A percentile compares a stretch with the other conserved stretches of the same genome.
These are phyloP conservation scores for Leccinum pachyderme DNA, from an alignment of 1,284 basidiomycete genomes.

Conservation along the genomic window DNA sequence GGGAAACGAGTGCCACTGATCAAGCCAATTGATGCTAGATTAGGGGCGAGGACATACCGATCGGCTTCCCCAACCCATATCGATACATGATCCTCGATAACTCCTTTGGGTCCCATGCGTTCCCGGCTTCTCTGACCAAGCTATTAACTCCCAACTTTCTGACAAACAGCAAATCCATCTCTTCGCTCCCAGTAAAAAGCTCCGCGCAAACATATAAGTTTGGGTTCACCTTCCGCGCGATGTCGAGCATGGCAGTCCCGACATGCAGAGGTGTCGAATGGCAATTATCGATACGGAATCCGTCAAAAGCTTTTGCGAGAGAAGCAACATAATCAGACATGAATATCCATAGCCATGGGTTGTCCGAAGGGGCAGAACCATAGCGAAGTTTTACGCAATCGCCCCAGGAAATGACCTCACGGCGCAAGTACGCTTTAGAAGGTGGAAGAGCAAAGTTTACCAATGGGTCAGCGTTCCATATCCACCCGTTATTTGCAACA, in stretches of 20 bases:
- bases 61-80: conserved; percentile 86
- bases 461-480: conserved; percentile 95
- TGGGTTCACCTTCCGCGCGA: conserved; percentile 85
- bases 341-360: conserved; percentile 94
- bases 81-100: conserved; percentile 82
- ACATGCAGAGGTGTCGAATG: conserved; percentile 96
- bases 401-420: conserved; percentile 96
- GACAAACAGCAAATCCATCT: conserved; percentile 90
- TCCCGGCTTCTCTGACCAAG: conserved; percentile 88
- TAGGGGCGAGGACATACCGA: conserved; percentile 52
- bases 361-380: conserved; percentile 73
- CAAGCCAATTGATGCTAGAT: background rate
- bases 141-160: conserved; percentile 89
- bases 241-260: conserved; percentile 89
- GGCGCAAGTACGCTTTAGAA: conserved; percentile 94
- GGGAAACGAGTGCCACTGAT: conserved; percentile 2
- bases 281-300: conserved; percentile 97
- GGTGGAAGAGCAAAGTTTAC: conserved; percentile 93
- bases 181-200: conserved; percentile 93
- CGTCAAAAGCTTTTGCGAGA: conserved; percentile 84
- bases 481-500: conserved; percentile 98
- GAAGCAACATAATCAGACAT: conserved; percentile 86
- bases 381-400: conserved; percentile 99
- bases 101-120: conserved; percentile 86
- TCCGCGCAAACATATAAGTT: conserved; percentile 96